Conservation (phyloP, 805 yeast genomes). For the baker's yeast (Saccharomyces cerevisiae) region DNA sequence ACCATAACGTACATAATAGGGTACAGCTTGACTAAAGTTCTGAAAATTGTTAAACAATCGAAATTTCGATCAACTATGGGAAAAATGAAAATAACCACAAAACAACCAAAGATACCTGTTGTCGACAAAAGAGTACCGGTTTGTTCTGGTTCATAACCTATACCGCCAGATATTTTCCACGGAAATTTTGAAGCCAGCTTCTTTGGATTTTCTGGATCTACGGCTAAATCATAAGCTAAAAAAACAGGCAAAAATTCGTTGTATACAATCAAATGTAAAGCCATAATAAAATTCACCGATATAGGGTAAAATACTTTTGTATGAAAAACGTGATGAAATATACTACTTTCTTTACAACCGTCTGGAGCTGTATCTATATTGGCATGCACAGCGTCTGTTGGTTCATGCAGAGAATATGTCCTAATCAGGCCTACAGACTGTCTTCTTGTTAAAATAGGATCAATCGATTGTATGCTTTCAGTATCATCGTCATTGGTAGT, state of each 20-base stretch:
- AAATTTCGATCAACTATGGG: slow-evolving; percentile 44
- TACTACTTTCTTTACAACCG: slow-evolving; percentile 16
- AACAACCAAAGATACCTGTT: slow-evolving; percentile 47
- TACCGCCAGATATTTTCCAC: slow-evolving; percentile 42
- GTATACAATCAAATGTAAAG: slow-evolving; percentile 42
- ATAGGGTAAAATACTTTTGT: slow-evolving; percentile 31
- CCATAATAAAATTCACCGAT: slow-evolving; percentile 34
- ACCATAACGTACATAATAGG: slow-evolving; percentile 39
- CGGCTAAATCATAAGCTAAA: slow-evolving; percentile 34
- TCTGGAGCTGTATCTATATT: slow-evolving; percentile 8
- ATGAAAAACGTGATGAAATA: slow-evolving; percentile 22
- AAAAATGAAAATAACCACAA: slow-evolving; percentile 41
- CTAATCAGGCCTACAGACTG: slow-evolving; percentile 28
- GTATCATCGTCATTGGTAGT: slow-evolving; percentile 8
- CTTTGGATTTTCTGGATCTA: slow-evolving; percentile 17
- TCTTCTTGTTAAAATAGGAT: slow-evolving; percentile 25
- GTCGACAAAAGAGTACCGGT: slow-evolving; percentile 45
- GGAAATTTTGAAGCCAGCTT: slow-evolving; percentile 37
- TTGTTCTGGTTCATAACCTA: slow-evolving; percentile 38
- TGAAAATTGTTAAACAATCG: slow-evolving; percentile 39
- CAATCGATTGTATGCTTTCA: slow-evolving; percentile 24
- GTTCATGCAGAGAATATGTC: slow-evolving; percentile 27
- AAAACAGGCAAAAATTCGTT: slow-evolving; percentile 51
- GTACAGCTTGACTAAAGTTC: slow-evolving; percentile 33
- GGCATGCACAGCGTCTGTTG: slow-evolving; percentile 20